These are phyloP conservation scores for Neurospora terricola DNA, from an alignment of 495 filamentous ascomycete genomes.

Conservation along the genomic window DNA sequence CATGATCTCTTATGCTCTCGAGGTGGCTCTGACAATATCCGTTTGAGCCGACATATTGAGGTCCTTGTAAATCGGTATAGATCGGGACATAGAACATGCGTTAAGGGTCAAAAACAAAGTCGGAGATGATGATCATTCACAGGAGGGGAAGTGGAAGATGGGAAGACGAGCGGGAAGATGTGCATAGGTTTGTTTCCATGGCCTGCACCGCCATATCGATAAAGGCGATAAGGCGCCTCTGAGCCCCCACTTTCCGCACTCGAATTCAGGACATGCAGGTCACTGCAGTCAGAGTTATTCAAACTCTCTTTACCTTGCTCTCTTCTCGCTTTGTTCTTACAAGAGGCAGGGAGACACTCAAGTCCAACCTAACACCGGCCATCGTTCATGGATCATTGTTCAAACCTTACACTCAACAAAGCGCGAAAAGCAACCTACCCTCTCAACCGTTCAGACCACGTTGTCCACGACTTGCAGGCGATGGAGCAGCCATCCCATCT, in stretches of 20 bases:
- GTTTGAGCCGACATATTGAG: background rate
- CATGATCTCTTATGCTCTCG: background rate
- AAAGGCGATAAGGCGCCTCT: background rate
- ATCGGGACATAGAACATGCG: background rate
- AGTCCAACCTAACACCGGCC: background rate
- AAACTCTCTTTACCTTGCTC: background rate
- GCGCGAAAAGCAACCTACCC: background rate
- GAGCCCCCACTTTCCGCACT: background rate
- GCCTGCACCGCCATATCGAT: background rate
- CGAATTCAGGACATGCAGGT: background rate
- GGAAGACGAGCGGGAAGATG: background rate
- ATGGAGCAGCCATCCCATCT: background rate
- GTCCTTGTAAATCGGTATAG: background rate
- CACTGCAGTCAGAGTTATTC: background rate
- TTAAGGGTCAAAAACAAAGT: background rate
- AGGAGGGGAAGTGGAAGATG: background rate
- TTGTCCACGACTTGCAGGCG: background rate
- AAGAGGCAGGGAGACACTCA: background rate
- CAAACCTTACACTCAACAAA: background rate
- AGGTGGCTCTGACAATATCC: background rate
- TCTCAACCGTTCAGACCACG: background rate
- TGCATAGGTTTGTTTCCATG: background rate
- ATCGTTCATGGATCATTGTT: background rate
- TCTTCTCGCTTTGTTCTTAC: background rate
- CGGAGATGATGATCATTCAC: background rate